Conservation (phyloP, 1,139 yeast species). For the Waltiozyma sp. region DNA sequence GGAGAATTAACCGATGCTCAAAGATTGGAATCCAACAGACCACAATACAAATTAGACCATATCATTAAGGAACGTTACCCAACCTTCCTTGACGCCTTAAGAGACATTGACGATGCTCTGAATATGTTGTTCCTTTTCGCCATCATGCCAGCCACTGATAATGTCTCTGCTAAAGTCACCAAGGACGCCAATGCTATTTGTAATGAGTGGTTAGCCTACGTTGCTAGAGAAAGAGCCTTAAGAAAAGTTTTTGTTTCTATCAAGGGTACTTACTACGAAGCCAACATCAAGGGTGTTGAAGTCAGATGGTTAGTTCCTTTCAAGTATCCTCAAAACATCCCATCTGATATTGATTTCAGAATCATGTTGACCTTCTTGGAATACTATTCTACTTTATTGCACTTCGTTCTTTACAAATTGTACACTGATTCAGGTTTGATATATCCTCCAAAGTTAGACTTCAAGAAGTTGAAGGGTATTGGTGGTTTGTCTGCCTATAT, state of each 20-base stretch:
- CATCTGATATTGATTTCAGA: conserved; percentile 88
- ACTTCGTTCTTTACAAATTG: conserved; percentile 75
- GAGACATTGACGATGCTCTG: conserved; percentile 92
- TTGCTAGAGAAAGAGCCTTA: conserved; percentile 73
- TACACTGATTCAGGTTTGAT: conserved; percentile 78
- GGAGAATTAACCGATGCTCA: conserved; percentile 89
- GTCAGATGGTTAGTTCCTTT: conserved; percentile 94
- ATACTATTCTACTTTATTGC: conserved; percentile 84
- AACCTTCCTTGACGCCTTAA: conserved; percentile 78
- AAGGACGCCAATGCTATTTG: conserved; percentile 79
- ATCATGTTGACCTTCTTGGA: conserved; percentile 95
- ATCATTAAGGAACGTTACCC: conserved; percentile 94
- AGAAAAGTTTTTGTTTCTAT: conserved; percentile 91
- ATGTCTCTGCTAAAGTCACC: conserved; percentile 67
- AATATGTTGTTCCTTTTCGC: conserved; percentile 91
- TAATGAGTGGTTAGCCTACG: conserved; percentile 92
- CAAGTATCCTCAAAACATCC: conserved; percentile 92
- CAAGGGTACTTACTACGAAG: conserved; percentile 95
- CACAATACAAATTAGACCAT: conserved; percentile 78
- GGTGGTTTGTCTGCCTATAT: conserved; percentile 87
- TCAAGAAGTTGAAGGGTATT: conserved; percentile 48
- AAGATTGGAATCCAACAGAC: conserved; percentile 69
- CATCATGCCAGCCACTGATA: conserved; percentile 88
- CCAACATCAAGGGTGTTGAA: conserved; percentile 81
- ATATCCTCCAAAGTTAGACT: conserved; percentile 85